These are phyloP conservation scores for Panicum hallii DNA, from an alignment of 202 grass and related monocot species.

Conservation along the genomic window DNA sequence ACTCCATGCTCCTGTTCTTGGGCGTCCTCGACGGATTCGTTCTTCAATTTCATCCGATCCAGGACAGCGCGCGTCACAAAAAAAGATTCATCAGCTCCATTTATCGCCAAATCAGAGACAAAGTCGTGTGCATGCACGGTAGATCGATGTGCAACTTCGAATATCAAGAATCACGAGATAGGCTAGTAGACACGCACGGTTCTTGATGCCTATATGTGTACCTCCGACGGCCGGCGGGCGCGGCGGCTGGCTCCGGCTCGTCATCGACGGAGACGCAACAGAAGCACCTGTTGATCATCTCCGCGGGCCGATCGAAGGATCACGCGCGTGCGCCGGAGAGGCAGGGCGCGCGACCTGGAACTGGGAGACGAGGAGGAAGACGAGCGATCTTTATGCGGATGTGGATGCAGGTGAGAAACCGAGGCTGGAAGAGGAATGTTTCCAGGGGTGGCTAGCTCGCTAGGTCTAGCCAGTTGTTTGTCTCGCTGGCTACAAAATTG, in stretches of 20 bases:
- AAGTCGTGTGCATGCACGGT: neutral
- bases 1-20: conserved; percentile 49
- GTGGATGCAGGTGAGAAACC: conserved; percentile 45
- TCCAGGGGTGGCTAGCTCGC: neutral
- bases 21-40: conserved; percentile 38
- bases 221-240: conserved; percentile 32
- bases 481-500: conserved; percentile 45
- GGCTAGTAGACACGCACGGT: neutral
- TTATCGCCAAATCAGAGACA: neutral
- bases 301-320: neutral
- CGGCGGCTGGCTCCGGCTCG: conserved; percentile 37
- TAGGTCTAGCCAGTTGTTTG: conserved; percentile 32
- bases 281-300: conserved; percentile 57
- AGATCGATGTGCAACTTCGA: too few species aligned
- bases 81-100: conserved; percentile 5
- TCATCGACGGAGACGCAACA: conserved; percentile 48
- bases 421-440: conserved; percentile 41
- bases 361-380: neutral
- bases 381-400: conserved; percentile 13
- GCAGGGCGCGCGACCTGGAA: neutral
- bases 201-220: conserved; percentile 1
- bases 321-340: neutral
- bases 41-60: neutral
- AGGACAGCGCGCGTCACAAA: neutral
- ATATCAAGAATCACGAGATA: neutral